These are phyloP conservation scores for Globisporangium canariense DNA, from an alignment of 352 stramenopile genomes.

Conservation along the genomic window DNA sequence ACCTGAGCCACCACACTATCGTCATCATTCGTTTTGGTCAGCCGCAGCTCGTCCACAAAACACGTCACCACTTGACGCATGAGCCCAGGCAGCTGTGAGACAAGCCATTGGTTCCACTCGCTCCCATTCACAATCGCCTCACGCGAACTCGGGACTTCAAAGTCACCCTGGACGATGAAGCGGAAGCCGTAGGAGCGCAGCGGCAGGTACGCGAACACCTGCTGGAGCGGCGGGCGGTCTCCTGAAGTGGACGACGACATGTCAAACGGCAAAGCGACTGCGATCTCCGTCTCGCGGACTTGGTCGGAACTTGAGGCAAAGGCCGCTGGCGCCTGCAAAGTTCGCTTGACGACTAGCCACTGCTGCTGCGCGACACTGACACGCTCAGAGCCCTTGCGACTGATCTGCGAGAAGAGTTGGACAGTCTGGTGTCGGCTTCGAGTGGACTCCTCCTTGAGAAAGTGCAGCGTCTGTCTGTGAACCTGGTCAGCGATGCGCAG, in stretches of 20 bases:
- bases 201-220: constrained; percentile 83
- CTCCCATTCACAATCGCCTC: constrained; percentile 81
- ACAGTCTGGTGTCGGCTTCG: constrained; percentile 26
- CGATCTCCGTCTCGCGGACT: constrained; percentile 44
- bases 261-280: constrained; percentile 46
- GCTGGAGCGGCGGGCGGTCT: constrained; percentile 51
- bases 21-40: background rate
- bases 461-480: constrained; percentile 29
- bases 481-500: constrained; percentile 50
- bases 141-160: constrained; percentile 81
- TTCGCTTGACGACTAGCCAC: constrained; percentile 61
- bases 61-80: constrained; percentile 25
- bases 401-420: constrained; percentile 35
- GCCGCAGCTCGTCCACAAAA: constrained; percentile 18
- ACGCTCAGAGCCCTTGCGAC: constrained; percentile 8
- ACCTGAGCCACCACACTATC: constrained; percentile 21
- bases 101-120: constrained; percentile 88
- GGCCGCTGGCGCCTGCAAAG: constrained; percentile 23
- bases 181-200: constrained; percentile 78
- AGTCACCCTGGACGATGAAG: constrained; percentile 86
- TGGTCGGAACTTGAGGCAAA: constrained; percentile 16
- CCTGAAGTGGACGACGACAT: background rate
- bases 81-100: constrained; percentile 62
- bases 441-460: constrained; percentile 33
- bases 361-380: constrained; percentile 30